Percentiles rank a stretch among this genome's conserved stretches.
Conservation (phyloP, 2,329 filamentous ascomycete genomes). For the Dothidotthia symphoricarpi region DNA sequence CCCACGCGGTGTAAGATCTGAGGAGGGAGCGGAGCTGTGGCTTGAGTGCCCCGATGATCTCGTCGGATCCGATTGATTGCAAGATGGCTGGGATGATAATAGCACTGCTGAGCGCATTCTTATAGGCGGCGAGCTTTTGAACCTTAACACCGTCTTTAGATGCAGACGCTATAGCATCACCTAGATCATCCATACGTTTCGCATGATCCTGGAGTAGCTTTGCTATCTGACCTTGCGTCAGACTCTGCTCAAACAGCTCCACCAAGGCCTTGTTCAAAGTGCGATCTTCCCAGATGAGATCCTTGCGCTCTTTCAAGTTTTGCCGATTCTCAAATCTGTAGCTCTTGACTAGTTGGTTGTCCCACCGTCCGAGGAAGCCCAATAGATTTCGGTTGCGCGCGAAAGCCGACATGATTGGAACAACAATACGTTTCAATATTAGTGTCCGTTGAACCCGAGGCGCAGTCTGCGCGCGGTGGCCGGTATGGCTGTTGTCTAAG, state of each 20-base stretch:
- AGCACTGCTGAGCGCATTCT: constrained; percentile 28
- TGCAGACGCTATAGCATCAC: constrained; percentile 10
- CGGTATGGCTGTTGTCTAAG: not conserved
- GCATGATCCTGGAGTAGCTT: constrained; percentile 31
- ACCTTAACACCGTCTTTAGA: constrained; percentile 16
- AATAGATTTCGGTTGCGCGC: constrained; percentile 35
- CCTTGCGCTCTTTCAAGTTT: constrained; percentile 14
- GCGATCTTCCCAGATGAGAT: constrained; percentile 34
- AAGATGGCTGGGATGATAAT: constrained; percentile 31
- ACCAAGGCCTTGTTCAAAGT: constrained; percentile 22
- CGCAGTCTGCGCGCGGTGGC: not conserved
- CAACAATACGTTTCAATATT: constrained; percentile 21
- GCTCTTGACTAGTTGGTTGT: constrained; percentile 29
- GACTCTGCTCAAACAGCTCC: constrained; percentile 28
- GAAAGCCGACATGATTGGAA: constrained; percentile 37
- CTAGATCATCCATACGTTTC: constrained; percentile 18
- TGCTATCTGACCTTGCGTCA: constrained; percentile 36
- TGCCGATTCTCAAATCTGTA: constrained; percentile 17
- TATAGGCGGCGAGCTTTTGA: constrained; percentile 20
- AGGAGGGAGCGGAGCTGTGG: constrained; percentile 24
- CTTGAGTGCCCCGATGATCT: constrained; percentile 20
- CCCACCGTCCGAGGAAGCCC: constrained; percentile 38
- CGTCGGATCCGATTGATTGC: constrained; percentile 25
- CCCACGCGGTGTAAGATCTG: constrained; percentile 19
- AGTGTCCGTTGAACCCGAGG: not conserved